A percentile compares a stretch with the other conserved stretches of the same genome.
These are phyloP conservation scores for Colletotrichum ledebouriae DNA, from an alignment of 2,329 filamentous ascomycete genomes.

Conservation along the genomic window DNA sequence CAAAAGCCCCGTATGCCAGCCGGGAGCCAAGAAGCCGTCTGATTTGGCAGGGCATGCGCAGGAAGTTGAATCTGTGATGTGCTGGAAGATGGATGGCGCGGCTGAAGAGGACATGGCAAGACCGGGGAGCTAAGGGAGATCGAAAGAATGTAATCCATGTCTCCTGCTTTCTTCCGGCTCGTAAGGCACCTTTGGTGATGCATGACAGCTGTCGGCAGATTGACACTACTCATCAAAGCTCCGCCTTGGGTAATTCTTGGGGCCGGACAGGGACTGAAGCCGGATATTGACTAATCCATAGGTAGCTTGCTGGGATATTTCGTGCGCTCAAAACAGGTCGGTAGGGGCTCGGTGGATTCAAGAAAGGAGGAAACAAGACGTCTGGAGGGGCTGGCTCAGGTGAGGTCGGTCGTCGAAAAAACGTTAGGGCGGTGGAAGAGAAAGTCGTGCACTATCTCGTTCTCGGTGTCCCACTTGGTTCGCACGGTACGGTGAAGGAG, in stretches of 20 bases:
- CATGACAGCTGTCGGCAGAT: conserved; percentile 19
- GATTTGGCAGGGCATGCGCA: conserved; percentile 7
- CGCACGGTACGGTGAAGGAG: conserved; percentile 37
- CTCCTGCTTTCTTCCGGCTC: conserved; percentile 22
- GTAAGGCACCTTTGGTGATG: conserved; percentile 1
- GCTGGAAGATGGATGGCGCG: conserved; percentile 7
- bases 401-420: conserved; percentile 22
- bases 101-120: conserved; percentile 16
- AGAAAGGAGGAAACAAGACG: conserved; percentile 38
- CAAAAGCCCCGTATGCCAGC: conserved; percentile 12
- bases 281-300: conserved; percentile 6
- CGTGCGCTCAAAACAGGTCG: not conserved
- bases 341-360: conserved; percentile 6
- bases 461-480: conserved; percentile 5
- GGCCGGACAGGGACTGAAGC: conserved; percentile 3
- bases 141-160: conserved; percentile 5
- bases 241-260: conserved; percentile 2
- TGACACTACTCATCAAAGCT: conserved; percentile 9
- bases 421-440: conserved; percentile 7
- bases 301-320: conserved; percentile 1
- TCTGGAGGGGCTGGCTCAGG: conserved; percentile 12
- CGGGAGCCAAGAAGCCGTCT: conserved; percentile 9
- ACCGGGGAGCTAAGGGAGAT: conserved; percentile 23
- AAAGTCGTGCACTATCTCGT: conserved; percentile 27
- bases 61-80: conserved; percentile 4